Evolutionary conservation across 768 basidiomycete species (phyloP).

Genomic region (Mycena haematopus): DNA sequence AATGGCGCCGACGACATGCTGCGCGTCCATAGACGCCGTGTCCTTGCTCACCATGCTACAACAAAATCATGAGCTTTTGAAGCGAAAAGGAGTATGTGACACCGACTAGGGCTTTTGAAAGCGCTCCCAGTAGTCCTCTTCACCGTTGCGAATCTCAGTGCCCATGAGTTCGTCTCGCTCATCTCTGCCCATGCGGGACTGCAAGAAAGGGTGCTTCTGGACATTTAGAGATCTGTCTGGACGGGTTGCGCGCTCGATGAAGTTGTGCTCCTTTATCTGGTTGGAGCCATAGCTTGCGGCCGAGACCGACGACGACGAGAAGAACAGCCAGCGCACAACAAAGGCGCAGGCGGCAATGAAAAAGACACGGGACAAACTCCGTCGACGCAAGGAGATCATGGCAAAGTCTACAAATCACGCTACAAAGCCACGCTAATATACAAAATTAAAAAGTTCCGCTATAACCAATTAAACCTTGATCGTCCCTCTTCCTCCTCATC

Average conservation of each 20-base stretch:
- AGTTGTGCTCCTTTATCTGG: slow-evolving; percentile 57
- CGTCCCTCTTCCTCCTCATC: slow-evolving; percentile 4
- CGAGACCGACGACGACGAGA: slow-evolving; percentile 39
- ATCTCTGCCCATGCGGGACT: slow-evolving; percentile 88
- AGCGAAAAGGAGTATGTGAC: slow-evolving; percentile 2
- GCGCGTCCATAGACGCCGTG: slow-evolving; percentile 88
- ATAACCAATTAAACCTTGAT: slow-evolving; percentile 17
- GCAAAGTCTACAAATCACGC: neutral
- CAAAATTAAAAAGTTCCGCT: slow-evolving; percentile 18
- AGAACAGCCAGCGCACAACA: slow-evolving; percentile 46
- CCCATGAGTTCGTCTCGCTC: slow-evolving; percentile 82
- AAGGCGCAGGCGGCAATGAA: slow-evolving; percentile 43
- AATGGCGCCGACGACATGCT: slow-evolving; percentile 87
- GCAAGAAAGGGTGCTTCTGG: slow-evolving; percentile 86
- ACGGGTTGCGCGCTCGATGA: slow-evolving; percentile 60
- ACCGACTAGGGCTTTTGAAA: slow-evolving; percentile 92
- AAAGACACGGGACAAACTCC: slow-evolving; percentile 52
- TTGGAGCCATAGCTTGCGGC: slow-evolving; percentile 34
- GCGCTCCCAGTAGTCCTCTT: slow-evolving; percentile 88
- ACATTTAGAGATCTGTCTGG: slow-evolving; percentile 86
- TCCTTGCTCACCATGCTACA: slow-evolving; percentile 79
- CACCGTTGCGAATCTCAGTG: slow-evolving; percentile 76
- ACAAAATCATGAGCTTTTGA: slow-evolving; percentile 1
- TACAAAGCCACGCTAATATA: neutral
- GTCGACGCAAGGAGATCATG: slow-evolving; percentile 52